phyloP scores from a whole-genome alignment of 2,329 filamentous ascomycete species.

The Beauveria medogensis region DNA sequence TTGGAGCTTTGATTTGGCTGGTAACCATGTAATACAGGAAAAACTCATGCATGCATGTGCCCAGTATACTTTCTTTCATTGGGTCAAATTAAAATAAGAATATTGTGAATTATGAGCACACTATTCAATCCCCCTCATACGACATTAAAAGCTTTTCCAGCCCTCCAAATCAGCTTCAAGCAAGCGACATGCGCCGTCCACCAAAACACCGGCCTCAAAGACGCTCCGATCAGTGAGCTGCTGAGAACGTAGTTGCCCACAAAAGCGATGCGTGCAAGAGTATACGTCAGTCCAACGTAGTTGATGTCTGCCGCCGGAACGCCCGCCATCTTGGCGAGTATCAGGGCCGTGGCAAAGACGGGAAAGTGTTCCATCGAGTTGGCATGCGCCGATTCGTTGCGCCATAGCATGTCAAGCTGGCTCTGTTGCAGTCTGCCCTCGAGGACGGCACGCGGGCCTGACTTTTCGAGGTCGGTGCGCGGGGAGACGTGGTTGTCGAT shows the following conservation, averaged over 20 bases:
- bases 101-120: too few relatives aligned
- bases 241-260: not conserved
- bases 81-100: too few relatives aligned
- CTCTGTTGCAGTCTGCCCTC: not conserved
- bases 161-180: conserved; percentile 7
- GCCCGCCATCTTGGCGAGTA: conserved; percentile 2
- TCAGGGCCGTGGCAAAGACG: conserved; percentile 1
- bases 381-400: conserved; percentile 4
- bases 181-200: conserved; percentile 1
- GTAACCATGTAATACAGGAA: not conserved
- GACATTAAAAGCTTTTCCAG: not conserved
- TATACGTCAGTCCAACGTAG: not conserved
- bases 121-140: not conserved
- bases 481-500: conserved; percentile 10
- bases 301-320: conserved; percentile 1
- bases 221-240: not conserved
- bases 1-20: too few relatives aligned
- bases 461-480: not conserved
- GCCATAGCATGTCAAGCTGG: conserved; percentile 5
- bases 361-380: conserved; percentile 10
- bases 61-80: too few relatives aligned
- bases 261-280: not conserved
- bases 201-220: conserved; percentile 1
- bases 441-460: conserved; percentile 3
- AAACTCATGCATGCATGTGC: not conserved